Evolutionary conservation across 73 alveolate genomes (phyloP).

Genomic region (Paramecium caudatum): DNA sequence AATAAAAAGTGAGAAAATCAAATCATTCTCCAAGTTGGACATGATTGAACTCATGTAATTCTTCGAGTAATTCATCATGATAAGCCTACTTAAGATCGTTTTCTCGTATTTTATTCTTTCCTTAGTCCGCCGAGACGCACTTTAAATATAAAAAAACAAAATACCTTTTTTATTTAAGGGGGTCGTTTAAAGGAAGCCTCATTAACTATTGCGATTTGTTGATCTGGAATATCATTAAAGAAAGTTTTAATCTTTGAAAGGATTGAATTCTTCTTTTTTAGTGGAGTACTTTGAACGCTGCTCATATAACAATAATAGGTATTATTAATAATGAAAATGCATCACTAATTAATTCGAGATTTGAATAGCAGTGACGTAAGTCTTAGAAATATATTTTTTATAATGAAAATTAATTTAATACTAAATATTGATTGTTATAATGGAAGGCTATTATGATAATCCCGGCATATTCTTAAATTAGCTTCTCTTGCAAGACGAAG

Average conservation of each 20-base stretch:
- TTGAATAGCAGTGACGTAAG: too few relatives aligned
- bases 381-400: too few relatives aligned
- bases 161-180: not conserved
- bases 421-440: not conserved
- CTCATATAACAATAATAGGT: not conserved
- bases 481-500: not conserved
- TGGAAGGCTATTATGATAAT: slow-evolving; percentile 55
- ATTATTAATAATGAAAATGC: slow-evolving; percentile 20
- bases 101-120: not conserved
- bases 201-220: not conserved
- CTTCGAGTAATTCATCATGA: not conserved
- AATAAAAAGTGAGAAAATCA: too few relatives aligned
- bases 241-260: not conserved
- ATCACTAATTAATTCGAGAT: too few relatives aligned
- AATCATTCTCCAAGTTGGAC: slow-evolving; percentile 11
- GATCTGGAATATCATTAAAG: slow-evolving; percentile 41
- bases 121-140: not conserved
- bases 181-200: not conserved
- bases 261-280: slow-evolving; percentile 28
- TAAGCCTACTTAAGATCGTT: not conserved
- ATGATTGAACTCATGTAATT: not conserved
- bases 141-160: not conserved
- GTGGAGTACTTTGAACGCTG: not conserved
- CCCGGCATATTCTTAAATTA: slow-evolving; percentile 10
- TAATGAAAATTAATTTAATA: too few relatives aligned